phyloP scores from a whole-genome alignment of 2,329 filamentous ascomycete genomes.

The Diplodia mutila region DNA sequence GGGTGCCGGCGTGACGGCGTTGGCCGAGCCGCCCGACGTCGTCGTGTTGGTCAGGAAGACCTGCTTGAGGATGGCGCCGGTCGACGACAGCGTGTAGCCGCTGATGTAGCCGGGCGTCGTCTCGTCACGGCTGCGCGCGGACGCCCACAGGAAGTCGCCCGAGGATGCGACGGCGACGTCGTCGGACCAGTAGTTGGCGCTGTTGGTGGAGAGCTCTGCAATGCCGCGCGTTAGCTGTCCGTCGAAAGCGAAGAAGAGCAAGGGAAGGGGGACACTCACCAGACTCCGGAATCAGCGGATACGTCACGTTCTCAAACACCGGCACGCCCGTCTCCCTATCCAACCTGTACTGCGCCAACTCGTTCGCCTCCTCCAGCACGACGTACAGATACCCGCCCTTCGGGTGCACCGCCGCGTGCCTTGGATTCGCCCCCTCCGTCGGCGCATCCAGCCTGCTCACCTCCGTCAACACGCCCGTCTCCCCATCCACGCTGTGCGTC shows the following conservation, averaged over 20 bases:
- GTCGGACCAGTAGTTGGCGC: slow-evolving; percentile 34
- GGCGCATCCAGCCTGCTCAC: slow-evolving; percentile 31
- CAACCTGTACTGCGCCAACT: slow-evolving; percentile 34
- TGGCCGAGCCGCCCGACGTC: slow-evolving; percentile 42
- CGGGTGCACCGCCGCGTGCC: slow-evolving; percentile 37
- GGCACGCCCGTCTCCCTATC: slow-evolving; percentile 27
- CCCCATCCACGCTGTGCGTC: slow-evolving; percentile 34
- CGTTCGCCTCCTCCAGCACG: slow-evolving; percentile 34
- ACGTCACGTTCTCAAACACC: slow-evolving; percentile 27
- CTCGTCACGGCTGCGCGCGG: slow-evolving; percentile 31
- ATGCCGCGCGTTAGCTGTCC: background rate
- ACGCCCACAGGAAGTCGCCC: slow-evolving; percentile 31
- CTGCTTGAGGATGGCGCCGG: slow-evolving; percentile 37
- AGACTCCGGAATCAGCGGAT: slow-evolving; percentile 29
- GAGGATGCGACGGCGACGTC: slow-evolving; percentile 31
- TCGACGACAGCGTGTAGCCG: slow-evolving; percentile 35
- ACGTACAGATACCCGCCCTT: slow-evolving; percentile 36
- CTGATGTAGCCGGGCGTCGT: slow-evolving; percentile 40
- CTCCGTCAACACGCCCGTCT: slow-evolving; percentile 29
- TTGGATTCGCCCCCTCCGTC: slow-evolving; percentile 30
- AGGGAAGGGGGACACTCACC: slow-evolving; percentile 1
- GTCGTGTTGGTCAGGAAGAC: slow-evolving; percentile 39
- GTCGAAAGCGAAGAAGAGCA: background rate
- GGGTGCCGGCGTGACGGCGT: slow-evolving; percentile 39
- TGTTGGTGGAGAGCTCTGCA: slow-evolving; percentile 27